These are phyloP conservation scores for Lenwebbia sp. DNA, from an alignment of 345 rosid genomes.

Conservation along the genomic window DNA sequence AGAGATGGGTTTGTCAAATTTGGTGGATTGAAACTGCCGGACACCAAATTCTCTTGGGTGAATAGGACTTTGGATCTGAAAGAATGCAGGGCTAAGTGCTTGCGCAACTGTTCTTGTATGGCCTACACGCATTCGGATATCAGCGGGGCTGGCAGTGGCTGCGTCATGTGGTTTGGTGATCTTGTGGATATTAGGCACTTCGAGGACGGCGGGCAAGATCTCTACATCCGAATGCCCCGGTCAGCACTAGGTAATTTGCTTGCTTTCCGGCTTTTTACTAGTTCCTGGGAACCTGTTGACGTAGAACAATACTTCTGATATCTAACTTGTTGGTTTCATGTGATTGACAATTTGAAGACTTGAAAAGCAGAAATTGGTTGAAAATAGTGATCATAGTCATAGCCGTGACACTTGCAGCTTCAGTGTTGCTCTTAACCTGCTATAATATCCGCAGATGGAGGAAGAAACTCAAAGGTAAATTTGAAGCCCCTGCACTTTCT, in stretches of 20 bases:
- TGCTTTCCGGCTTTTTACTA: neutral
- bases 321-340: neutral
- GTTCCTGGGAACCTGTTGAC: neutral
- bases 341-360: neutral
- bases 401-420: neutral
- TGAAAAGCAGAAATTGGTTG: neutral
- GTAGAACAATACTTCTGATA: neutral
- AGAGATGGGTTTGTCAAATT: constrained; percentile 8
- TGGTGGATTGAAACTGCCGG: constrained; percentile 12
- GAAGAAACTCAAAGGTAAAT: neutral
- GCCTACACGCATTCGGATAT: constrained; percentile 19
- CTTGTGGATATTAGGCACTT: constrained; percentile 18
- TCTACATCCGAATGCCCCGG: constrained; percentile 15
- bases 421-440: neutral
- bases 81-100: constrained; percentile 20
- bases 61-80: constrained; percentile 14
- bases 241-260: constrained; percentile 14
- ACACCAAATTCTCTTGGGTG: constrained; percentile 10
- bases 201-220: constrained; percentile 14
- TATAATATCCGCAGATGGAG: neutral
- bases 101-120: constrained; percentile 23
- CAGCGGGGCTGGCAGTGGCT: constrained; percentile 23
- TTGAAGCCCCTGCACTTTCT: neutral
- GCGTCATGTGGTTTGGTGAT: constrained; percentile 24
- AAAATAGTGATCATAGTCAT: neutral